Percentiles rank a stretch among this genome's conserved stretches.
Conservation (phyloP, 2,329 filamentous ascomycete species). For the Didymella exigua region DNA sequence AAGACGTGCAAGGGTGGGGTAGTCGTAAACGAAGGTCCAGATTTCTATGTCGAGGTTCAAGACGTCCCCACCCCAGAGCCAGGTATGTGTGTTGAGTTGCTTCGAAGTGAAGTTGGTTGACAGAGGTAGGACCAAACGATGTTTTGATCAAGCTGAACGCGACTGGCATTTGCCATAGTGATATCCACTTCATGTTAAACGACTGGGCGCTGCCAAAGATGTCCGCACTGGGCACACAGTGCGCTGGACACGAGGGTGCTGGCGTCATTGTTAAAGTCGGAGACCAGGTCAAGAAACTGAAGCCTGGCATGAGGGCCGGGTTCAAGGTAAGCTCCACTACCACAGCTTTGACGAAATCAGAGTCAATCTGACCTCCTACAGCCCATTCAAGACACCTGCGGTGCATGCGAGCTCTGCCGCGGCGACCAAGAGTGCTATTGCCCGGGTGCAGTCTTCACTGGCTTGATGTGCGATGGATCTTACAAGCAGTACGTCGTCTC, state of each 20-base stretch:
- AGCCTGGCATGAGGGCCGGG: slow-evolving; percentile 44
- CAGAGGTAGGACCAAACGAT: slow-evolving; percentile 56
- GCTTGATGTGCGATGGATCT: slow-evolving; percentile 52
- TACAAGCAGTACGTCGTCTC: slow-evolving; percentile 66
- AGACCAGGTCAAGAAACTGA: slow-evolving; percentile 58
- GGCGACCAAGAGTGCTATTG: slow-evolving; percentile 62
- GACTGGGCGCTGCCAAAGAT: slow-evolving; percentile 55
- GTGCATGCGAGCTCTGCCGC: slow-evolving; percentile 55
- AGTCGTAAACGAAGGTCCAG: slow-evolving; percentile 58
- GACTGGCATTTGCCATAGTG: slow-evolving; percentile 63
- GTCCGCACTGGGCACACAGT: slow-evolving; percentile 51
- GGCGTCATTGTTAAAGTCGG: slow-evolving; percentile 64
- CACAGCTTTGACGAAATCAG: not conserved
- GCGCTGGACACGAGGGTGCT: slow-evolving; percentile 62
- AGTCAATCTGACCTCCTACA: slow-evolving; percentile 12
- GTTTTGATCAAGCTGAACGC: slow-evolving; percentile 63
- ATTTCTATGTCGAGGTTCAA: slow-evolving; percentile 56
- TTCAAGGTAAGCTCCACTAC: slow-evolving; percentile 37
- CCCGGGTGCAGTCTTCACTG: slow-evolving; percentile 14
- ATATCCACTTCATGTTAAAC: slow-evolving; percentile 63
- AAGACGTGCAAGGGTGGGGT: slow-evolving; percentile 60
- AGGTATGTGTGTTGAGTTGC: slow-evolving; percentile 36
- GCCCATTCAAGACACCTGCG: slow-evolving; percentile 43
- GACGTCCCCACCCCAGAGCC: slow-evolving; percentile 56
- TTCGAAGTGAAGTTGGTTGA: slow-evolving; percentile 1